Evolutionary conservation across 805 yeast genomes (phyloP).

Genomic region (Ogataea nitratoaversa): DNA sequence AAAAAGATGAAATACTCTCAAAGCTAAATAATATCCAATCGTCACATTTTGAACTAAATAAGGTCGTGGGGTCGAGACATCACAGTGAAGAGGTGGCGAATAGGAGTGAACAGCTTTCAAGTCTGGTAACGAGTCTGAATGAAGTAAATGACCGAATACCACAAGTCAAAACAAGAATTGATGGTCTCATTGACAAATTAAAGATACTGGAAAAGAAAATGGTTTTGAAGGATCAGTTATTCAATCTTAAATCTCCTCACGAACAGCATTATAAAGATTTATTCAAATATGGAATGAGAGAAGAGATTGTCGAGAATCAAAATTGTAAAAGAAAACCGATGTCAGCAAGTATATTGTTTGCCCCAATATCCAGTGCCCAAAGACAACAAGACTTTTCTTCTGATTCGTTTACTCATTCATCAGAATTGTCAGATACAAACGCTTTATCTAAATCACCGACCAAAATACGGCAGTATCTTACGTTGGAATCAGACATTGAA

Average conservation of each 20-base stretch:
- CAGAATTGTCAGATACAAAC: constrained; percentile 1
- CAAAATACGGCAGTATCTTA: constrained; percentile 25
- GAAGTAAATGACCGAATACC: constrained; percentile 19
- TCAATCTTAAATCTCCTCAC: constrained; percentile 34
- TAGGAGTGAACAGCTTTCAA: constrained; percentile 1
- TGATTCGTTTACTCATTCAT: neutral
- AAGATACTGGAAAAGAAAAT: constrained; percentile 33
- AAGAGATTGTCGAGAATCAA: constrained; percentile 8
- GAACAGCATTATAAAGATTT: constrained; percentile 40
- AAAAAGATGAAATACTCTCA: constrained; percentile 18
- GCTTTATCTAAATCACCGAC: constrained; percentile 10
- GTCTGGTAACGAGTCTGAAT: constrained; percentile 16
- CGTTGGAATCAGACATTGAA: constrained; percentile 24
- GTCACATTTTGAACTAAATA: constrained; percentile 9
- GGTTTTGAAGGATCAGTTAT: constrained; percentile 34
- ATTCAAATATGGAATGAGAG: constrained; percentile 27
- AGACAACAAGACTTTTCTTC: neutral
- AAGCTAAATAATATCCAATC: constrained; percentile 14
- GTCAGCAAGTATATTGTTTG: neutral
- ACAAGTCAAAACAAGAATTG: constrained; percentile 17
- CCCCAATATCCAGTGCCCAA: neutral
- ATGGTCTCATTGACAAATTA: constrained; percentile 25
- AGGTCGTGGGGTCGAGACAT: constrained; percentile 3
- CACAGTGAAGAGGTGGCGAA: constrained; percentile 4
- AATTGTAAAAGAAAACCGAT: neutral